Evolutionary conservation across 805 yeast genomes (phyloP), one percentile per base, ranked within the genome.

Genomic region (Tetrapisispora namnaoensis): DNA sequence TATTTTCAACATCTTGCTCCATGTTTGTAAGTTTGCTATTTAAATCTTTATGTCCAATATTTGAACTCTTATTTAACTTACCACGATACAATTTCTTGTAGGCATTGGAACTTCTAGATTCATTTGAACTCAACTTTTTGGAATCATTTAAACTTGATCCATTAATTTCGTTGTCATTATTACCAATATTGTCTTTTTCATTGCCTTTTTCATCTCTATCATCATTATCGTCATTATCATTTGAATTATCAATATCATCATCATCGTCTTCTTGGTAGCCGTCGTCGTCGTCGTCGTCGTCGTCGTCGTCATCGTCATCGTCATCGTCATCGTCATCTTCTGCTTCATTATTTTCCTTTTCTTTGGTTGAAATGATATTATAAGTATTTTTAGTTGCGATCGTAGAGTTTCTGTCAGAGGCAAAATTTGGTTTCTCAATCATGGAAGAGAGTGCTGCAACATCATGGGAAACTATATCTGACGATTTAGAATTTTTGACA

Each of bases 201-300:
- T 45, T 39, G 22, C 48, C 53, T 41, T 50, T 51, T 20, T 49
- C 46, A 22, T 44, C 44, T 14, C 50, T 56, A 21, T 44, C 57
- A 1, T 53, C 54, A 24, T 54, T 54, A 28, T 46, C 49, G 11
- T 55, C 56, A 38, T 54, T 55, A 16, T 54, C 58, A n/a, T 51
- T 53, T 20, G 49, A 49, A 28, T 51, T 54, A 22, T 53, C 55
- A 22, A 52, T 56, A 34, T 56, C 58, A 35, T 54, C 53, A 39
- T 55, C 51, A 24, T 52, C 56, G 24, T 55, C 55, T 17, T 55
- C 61, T 21, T 59, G 57, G 16, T 44, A 44, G 10, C 49, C 56
- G 16, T 44, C 58, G 1, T 54, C 53, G 30, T 54, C 54, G 20
- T 46, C 50, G 8, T 56, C 57, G 37, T 55, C 57, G 14, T 53